phyloP scores from a whole-genome alignment of 2,329 filamentous ascomycete genomes.

The Fusarium nematophilum region DNA sequence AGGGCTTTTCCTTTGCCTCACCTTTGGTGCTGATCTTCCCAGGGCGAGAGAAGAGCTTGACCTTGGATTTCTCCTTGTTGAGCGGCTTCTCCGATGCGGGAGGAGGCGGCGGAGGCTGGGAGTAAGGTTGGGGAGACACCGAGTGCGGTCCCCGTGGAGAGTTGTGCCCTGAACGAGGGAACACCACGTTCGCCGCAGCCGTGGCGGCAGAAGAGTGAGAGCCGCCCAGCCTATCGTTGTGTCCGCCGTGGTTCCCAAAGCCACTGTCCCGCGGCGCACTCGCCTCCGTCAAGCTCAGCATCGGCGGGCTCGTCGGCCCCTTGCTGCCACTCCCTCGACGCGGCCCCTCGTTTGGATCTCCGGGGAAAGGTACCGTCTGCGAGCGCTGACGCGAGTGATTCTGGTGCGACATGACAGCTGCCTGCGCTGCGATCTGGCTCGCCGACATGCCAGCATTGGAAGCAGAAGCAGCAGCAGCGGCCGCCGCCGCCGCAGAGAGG shows the following conservation, averaged over 20 bases:
- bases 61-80: constrained; percentile 78
- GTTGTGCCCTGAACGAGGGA: constrained; percentile 70
- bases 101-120: constrained; percentile 53
- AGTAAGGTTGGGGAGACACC: constrained; percentile 48
- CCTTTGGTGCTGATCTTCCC: constrained; percentile 80
- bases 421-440: constrained; percentile 85
- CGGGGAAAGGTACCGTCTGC: constrained; percentile 74
- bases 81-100: constrained; percentile 66
- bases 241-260: constrained; percentile 59
- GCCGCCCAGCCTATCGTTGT: constrained; percentile 66
- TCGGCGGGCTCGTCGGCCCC: constrained; percentile 69
- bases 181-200: constrained; percentile 77
- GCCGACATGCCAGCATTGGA: constrained; percentile 61
- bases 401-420: constrained; percentile 76
- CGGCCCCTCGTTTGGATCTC: constrained; percentile 55
- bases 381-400: constrained; percentile 72
- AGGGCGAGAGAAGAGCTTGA: constrained; percentile 83
- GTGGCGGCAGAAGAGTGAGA: constrained; percentile 74
- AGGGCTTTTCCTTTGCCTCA: constrained; percentile 72
- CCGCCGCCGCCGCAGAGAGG: constrained; percentile 34
- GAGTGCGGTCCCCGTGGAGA: constrained; percentile 59
- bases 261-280: constrained; percentile 69
- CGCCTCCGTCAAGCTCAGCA: constrained; percentile 73
- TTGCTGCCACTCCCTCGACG: constrained; percentile 59
- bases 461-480: constrained; percentile 53